These are phyloP conservation scores for Aspergillus ibericus DNA, from an alignment of 2,329 filamentous ascomycete genomes.

Conservation along the genomic window DNA sequence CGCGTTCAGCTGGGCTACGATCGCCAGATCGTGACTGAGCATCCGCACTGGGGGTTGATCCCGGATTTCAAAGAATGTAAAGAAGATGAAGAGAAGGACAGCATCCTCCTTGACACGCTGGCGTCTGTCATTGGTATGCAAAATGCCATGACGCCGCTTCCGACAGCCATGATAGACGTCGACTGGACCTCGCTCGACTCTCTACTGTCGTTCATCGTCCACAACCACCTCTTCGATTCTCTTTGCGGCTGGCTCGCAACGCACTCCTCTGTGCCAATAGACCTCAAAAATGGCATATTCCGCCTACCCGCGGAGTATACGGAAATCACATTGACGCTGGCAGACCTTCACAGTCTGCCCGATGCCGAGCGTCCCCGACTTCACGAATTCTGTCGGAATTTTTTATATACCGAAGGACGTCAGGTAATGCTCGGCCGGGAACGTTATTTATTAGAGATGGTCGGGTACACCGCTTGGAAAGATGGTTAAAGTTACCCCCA, in stretches of 20 bases:
- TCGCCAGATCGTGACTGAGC: slow-evolving; percentile 29
- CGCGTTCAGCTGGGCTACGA: slow-evolving; percentile 50
- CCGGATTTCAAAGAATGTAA: neutral
- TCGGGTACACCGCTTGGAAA: slow-evolving; percentile 4
- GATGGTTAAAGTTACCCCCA: neutral
- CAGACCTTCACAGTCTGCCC: neutral
- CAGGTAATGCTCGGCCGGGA: slow-evolving; percentile 15
- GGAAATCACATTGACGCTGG: neutral
- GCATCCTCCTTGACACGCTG: slow-evolving; percentile 9
- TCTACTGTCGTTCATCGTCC: slow-evolving; percentile 26
- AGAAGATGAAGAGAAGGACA: slow-evolving; percentile 11
- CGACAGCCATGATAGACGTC: slow-evolving; percentile 2
- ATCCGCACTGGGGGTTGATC: neutral
- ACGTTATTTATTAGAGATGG: slow-evolving; percentile 10
- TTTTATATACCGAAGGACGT: slow-evolving; percentile 9
- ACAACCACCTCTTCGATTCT: slow-evolving; percentile 27
- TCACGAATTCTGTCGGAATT: slow-evolving; percentile 4
- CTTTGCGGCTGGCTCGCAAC: slow-evolving; percentile 28
- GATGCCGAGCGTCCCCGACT: neutral
- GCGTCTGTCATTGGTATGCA: slow-evolving; percentile 8
- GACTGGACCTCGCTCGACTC: slow-evolving; percentile 19
- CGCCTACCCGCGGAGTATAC: neutral
- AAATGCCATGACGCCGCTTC: slow-evolving; percentile 3
- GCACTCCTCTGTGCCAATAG: slow-evolving; percentile 16
- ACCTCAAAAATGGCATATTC: slow-evolving; percentile 7